phyloP scores from a whole-genome alignment of 768 basidiomycete genomes.

The Arthromyces matolae region DNA sequence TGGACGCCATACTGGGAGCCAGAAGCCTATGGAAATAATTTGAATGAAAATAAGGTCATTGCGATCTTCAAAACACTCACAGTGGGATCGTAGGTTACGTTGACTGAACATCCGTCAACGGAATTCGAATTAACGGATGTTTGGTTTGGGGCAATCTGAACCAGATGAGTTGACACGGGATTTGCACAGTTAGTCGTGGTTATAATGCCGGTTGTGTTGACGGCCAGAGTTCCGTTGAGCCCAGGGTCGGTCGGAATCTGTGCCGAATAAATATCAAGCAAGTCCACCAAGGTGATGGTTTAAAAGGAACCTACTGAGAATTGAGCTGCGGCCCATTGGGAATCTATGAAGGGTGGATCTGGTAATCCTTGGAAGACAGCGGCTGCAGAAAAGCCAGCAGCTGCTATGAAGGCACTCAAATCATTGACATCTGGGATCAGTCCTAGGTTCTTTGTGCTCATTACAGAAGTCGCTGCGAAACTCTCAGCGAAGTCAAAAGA shows the following conservation, averaged over 20 bases:
- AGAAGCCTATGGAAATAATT: conserved; percentile 9
- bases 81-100: conserved; percentile 33
- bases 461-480: conserved; percentile 34
- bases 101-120: conserved; percentile 41
- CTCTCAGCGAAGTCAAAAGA: background rate
- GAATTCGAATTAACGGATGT: conserved; percentile 45
- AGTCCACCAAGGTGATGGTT: background rate
- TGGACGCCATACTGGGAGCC: conserved; percentile 48
- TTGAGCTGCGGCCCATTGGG: conserved; percentile 50
- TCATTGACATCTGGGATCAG: conserved; percentile 40
- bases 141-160: conserved; percentile 13
- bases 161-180: conserved; percentile 28
- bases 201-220: conserved; percentile 50
- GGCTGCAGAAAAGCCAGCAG: conserved; percentile 52
- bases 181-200: conserved; percentile 46
- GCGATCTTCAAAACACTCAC: conserved; percentile 19
- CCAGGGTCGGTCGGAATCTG: conserved; percentile 40
- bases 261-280: background rate
- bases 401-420: conserved; percentile 54
- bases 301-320: conserved; percentile 39
- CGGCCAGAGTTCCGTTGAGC: conserved; percentile 50
- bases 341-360: conserved; percentile 56
- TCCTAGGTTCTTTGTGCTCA: conserved; percentile 38
- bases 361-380: conserved; percentile 40
- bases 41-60: background rate